Evolutionary conservation across 352 stramenopile genomes (phyloP), one percentile per base, ranked within the genome.

Genomic region (Phytophthora niederhauseri): DNA sequence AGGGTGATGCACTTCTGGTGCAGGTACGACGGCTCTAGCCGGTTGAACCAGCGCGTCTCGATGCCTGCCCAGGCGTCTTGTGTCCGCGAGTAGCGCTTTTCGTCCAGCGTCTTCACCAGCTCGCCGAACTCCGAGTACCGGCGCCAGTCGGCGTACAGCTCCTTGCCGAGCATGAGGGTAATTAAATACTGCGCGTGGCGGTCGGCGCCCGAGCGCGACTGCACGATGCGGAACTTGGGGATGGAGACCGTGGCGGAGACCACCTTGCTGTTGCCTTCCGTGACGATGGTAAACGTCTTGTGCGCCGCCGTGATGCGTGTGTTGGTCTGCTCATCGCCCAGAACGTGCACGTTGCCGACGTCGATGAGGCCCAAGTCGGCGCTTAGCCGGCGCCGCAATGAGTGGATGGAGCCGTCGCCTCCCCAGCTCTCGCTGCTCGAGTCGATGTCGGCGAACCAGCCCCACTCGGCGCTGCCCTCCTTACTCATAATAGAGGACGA

Each of bases 61-160:
- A 96, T 94, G 24, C 66, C 61, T 31, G 76, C 72, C 89, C 89
- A 96, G 0, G 87, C 87, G 9, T 85, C 70, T 66, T 87, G 82
- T 57, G 87, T 90, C 19, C 87, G 81, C 20, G 75, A 72, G 57
- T 79, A 94, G 1, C 76, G 68, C n/a, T 85, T 74, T 1, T 75
- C 51, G 19, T 89, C 82, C 64, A 96, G 70, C 55, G 81, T 95
- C 72, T 96, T 96, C 28, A 87, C 73, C 46, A 96, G 71, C 61
- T 93, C 89, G n/a, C 85, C 84, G 59, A 96, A 96, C 64, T 96
- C 87, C 54, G 89, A 96, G 76, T 96, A 96, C 46, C 89, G 85
- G 41, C 89, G 85, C 89, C 89, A 96, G 70, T 96, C 89, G 14
- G 89, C 85, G 59, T 93, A 94, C 55, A 93, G 71, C 59, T 96